A percentile compares a stretch with the other conserved stretches of the same genome.
phyloP scores from a whole-genome alignment of 2,329 filamentous ascomycete species.

The Aspergillus candidus region DNA sequence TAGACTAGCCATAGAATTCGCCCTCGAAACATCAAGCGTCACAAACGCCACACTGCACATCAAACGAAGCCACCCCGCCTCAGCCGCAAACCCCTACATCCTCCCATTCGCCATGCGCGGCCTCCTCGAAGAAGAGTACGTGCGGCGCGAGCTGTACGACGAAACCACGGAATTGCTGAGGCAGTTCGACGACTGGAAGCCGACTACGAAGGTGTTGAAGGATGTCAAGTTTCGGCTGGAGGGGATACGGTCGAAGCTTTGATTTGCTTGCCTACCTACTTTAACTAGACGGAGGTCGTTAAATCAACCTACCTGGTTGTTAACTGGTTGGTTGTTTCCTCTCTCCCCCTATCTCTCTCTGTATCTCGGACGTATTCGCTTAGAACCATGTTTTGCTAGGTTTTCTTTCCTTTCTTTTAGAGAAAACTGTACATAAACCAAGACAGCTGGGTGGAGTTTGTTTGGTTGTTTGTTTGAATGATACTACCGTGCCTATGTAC shows the following conservation, averaged over 20 bases:
- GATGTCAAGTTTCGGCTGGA: slow-evolving; percentile 94
- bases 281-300: not conserved
- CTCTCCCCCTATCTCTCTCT: too few relatives aligned
- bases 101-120: slow-evolving; percentile 95
- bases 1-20: slow-evolving; percentile 63
- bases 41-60: slow-evolving; percentile 46
- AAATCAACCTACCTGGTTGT: too few relatives aligned
- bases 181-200: slow-evolving; percentile 92
- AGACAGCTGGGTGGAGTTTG: too few relatives aligned
- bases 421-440: too few relatives aligned
- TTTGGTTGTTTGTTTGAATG: too few relatives aligned
- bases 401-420: too few relatives aligned
- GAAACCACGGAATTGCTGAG: slow-evolving; percentile 75
- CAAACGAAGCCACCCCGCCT: slow-evolving; percentile 41
- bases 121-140: slow-evolving; percentile 82
- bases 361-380: too few relatives aligned
- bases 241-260: slow-evolving; percentile 79
- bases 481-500: too few relatives aligned
- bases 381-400: too few relatives aligned
- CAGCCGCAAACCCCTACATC: slow-evolving; percentile 70
- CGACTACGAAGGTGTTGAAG: slow-evolving; percentile 80
- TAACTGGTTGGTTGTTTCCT: too few relatives aligned
- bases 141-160: slow-evolving; percentile 68
- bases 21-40: slow-evolving; percentile 62
- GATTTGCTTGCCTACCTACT: slow-evolving; percentile 5